Evolutionary conservation across 441 rosid genomes (phyloP).

Genomic region (Arabidopsis lyrata): DNA sequence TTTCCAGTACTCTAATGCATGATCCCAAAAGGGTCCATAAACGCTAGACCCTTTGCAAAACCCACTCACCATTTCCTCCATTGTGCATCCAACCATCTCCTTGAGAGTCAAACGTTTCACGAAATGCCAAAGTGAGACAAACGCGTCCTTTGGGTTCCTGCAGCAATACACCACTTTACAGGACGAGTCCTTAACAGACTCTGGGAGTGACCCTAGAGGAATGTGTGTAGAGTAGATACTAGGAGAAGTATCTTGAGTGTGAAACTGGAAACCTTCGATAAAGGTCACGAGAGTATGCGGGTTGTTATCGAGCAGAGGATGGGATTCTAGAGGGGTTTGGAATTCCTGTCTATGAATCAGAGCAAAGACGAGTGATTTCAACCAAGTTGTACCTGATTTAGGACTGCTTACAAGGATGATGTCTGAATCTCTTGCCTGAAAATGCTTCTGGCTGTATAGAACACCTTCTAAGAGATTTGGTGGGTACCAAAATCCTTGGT

Average conservation of each 20-base stretch:
- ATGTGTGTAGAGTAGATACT: conserved; percentile 61
- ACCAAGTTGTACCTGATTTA: conserved; percentile 71
- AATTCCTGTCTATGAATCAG: conserved; percentile 38
- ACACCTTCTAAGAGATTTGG: conserved; percentile 47
- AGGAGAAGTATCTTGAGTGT: conserved; percentile 46
- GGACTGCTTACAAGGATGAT: conserved; percentile 57
- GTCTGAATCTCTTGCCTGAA: conserved; percentile 51
- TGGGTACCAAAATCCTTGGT: conserved; percentile 58
- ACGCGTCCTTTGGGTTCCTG: conserved; percentile 69
- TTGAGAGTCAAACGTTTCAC: conserved; percentile 44
- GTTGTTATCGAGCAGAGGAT: conserved; percentile 56
- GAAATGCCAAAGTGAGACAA: conserved; percentile 72
- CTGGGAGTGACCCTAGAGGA: conserved; percentile 51
- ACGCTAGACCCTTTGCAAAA: conserved; percentile 55
- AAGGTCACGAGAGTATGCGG: conserved; percentile 62
- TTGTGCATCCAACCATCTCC: conserved; percentile 43
- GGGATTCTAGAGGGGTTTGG: conserved; percentile 37
- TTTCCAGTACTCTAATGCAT: conserved; percentile 57
- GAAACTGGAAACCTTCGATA: conserved; percentile 48
- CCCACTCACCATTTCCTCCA: conserved; percentile 52
- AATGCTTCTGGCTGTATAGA: conserved; percentile 50
- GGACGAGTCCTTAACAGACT: conserved; percentile 44
- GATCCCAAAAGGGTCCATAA: conserved; percentile 72
- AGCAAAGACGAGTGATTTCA: conserved; percentile 60
- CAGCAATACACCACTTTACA: conserved; percentile 68